phyloP scores from a whole-genome alignment of 768 basidiomycete genomes.

The Botryobasidium botryosum region DNA sequence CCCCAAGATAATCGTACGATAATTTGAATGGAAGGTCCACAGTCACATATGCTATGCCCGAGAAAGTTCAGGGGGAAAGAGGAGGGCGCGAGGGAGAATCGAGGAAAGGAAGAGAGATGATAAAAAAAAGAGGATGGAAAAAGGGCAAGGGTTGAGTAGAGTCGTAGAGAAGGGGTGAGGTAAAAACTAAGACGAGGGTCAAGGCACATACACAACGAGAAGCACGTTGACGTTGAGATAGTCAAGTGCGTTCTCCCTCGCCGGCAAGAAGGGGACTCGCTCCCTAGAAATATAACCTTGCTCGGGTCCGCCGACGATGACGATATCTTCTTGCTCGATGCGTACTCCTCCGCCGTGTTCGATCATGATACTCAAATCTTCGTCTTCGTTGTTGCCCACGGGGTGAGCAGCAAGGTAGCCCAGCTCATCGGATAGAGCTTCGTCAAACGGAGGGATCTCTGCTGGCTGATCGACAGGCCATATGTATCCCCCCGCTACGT shows the following conservation, averaged over 20 bases:
- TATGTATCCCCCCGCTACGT: slow-evolving; percentile 68
- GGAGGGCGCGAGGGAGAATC: slow-evolving; percentile 1
- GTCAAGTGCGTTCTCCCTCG: slow-evolving; percentile 4
- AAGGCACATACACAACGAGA: slow-evolving; percentile 10
- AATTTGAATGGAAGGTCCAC: no score
- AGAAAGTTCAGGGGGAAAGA: no score
- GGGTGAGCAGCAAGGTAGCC: slow-evolving; percentile 4
- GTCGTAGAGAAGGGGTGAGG: no score
- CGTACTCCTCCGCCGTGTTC: slow-evolving; percentile 8
- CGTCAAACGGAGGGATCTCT: slow-evolving; percentile 1
- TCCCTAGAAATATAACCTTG: slow-evolving; percentile 4
- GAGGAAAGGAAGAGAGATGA: slow-evolving; percentile 1
- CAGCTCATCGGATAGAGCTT: slow-evolving; percentile 4
- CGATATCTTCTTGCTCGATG: slow-evolving; percentile 6
- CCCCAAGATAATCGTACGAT: no score
- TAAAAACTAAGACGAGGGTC: neutral
- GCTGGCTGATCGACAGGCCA: slow-evolving; percentile 42
- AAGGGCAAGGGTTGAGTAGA: neutral
- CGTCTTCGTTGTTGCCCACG: slow-evolving; percentile 6
- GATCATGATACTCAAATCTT: slow-evolving; percentile 7
- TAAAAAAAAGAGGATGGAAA: neutral
- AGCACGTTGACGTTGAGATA: slow-evolving; percentile 10
- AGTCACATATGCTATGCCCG: no score
- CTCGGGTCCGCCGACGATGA: slow-evolving; percentile 4
- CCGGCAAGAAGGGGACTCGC: slow-evolving; percentile 7